Percentiles rank a stretch among this genome's conserved stretches.
Evolutionary conservation across 1,284 basidiomycete genomes (phyloP).

Genomic region (Marasmius tenuissimus): DNA sequence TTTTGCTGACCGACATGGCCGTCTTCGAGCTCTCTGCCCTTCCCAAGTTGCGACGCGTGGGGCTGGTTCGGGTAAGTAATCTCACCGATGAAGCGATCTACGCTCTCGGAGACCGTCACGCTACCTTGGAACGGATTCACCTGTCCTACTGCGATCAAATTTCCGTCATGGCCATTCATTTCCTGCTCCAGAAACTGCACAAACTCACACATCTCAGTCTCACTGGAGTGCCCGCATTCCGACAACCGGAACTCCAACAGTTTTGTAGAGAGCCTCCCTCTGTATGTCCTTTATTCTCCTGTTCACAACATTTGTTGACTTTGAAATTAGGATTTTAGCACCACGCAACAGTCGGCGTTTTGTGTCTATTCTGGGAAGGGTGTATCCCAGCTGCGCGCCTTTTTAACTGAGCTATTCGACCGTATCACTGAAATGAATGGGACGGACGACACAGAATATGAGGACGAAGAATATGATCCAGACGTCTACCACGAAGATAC

Average conservation of each 20-base stretch:
- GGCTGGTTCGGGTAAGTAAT: slow-evolving; percentile 90
- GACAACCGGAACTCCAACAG: slow-evolving; percentile 80
- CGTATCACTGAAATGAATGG: slow-evolving; percentile 70
- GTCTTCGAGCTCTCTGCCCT: slow-evolving; percentile 89
- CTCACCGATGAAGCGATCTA: slow-evolving; percentile 94
- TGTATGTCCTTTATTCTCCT: slow-evolving; percentile 44
- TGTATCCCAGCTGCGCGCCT: slow-evolving; percentile 80
- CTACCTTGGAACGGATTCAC: slow-evolving; percentile 93
- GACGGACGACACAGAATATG: slow-evolving; percentile 73
- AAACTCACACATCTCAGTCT: slow-evolving; percentile 94
- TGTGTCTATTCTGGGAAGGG: slow-evolving; percentile 97
- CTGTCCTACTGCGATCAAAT: slow-evolving; percentile 98
- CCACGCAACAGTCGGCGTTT: slow-evolving; percentile 89
- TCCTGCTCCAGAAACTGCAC: slow-evolving; percentile 83
- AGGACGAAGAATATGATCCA: slow-evolving; percentile 59
- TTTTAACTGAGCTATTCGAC: slow-evolving; percentile 71
- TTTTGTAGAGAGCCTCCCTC: slow-evolving; percentile 90
- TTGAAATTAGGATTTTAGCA: slow-evolving; percentile 81
- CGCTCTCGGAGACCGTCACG: slow-evolving; percentile 78
- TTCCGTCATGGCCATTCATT: slow-evolving; percentile 88
- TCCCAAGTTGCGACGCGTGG: slow-evolving; percentile 91
- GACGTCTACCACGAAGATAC: slow-evolving; percentile 54
- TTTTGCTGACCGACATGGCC: slow-evolving; percentile 87
- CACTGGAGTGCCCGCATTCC: slow-evolving; percentile 94
- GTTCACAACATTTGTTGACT: slow-evolving; percentile 4